phyloP scores from a whole-genome alignment of 148 eudicot species.

The Amaranthus palmeri region DNA sequence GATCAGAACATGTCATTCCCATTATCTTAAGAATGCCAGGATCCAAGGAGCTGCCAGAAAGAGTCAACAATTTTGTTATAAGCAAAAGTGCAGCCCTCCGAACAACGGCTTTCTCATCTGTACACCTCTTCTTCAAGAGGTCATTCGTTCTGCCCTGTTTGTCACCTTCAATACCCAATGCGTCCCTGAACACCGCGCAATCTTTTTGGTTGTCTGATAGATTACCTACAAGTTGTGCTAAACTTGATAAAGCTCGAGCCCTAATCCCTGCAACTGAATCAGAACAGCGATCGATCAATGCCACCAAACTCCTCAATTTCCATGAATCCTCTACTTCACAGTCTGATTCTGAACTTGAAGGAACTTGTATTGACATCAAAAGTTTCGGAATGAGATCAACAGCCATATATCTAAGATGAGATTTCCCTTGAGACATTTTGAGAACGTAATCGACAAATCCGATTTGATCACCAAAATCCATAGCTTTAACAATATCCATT shows the following conservation, averaged over 20 bases:
- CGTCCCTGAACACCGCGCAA: conserved; percentile 41
- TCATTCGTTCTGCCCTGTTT: conserved; percentile 37
- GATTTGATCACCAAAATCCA: conserved; percentile 53
- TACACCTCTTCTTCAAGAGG: conserved; percentile 63
- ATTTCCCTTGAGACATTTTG: conserved; percentile 75
- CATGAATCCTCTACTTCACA: conserved; percentile 39
- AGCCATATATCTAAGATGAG: conserved; percentile 65
- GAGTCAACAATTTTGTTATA: conserved; percentile 57
- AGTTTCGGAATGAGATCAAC: conserved; percentile 70
- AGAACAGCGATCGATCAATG: conserved; percentile 68
- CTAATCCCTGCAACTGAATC: conserved; percentile 75
- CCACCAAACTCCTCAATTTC: conserved; percentile 70
- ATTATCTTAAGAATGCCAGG: conserved; percentile 65
- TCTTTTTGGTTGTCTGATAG: conserved; percentile 37
- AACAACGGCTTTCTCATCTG: conserved; percentile 94
- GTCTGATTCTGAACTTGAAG: conserved; percentile 26
- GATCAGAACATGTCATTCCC: conserved; percentile 92
- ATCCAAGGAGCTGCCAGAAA: conserved; percentile 62
- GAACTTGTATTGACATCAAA: conserved; percentile 41
- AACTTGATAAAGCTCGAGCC: conserved; percentile 71
- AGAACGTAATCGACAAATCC: conserved; percentile 66
- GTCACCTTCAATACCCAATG: conserved; percentile 40
- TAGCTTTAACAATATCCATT: conserved; percentile 61
- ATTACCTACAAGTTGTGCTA: conserved; percentile 61
- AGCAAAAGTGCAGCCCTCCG: conserved; percentile 80